Conservation (phyloP, 257 asterid species). For the Coffea eugenioides region DNA sequence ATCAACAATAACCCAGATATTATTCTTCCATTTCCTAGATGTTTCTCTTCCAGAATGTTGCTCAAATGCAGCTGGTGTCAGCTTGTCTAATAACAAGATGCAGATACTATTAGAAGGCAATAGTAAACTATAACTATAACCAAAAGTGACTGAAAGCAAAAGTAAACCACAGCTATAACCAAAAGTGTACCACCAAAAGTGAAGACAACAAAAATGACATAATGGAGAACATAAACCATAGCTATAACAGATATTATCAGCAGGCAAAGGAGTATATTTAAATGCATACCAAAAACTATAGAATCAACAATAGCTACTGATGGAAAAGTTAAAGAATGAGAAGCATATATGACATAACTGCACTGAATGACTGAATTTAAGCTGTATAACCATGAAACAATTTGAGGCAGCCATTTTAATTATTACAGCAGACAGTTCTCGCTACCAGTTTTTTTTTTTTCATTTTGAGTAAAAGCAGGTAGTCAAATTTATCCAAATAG, state of each 20-base stretch:
- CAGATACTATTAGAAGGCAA: slow-evolving; percentile 9
- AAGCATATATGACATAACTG: background rate
- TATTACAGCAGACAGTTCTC: background rate
- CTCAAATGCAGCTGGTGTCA: slow-evolving; percentile 61
- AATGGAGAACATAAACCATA: too few species aligned
- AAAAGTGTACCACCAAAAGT: too few species aligned
- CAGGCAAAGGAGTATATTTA: background rate
- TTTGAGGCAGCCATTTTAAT: background rate
- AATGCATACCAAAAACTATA: background rate
- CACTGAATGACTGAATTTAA: background rate
- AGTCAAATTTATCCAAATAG: background rate
- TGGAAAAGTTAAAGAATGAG: background rate
- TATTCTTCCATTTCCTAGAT: slow-evolving; percentile 59
- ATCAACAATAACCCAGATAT: slow-evolving; percentile 46
- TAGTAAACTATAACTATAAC: background rate
- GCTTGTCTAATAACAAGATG: slow-evolving; percentile 37
- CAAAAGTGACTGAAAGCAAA: too few species aligned
- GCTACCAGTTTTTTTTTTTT: background rate
- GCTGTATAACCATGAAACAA: background rate
- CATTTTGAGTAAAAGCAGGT: background rate
- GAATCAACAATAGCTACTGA: background rate
- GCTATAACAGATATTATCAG: background rate
- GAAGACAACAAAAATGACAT: background rate
- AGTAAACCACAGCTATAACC: too few species aligned
- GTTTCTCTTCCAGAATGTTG: slow-evolving; percentile 59